phyloP scores from a whole-genome alignment of 1,139 yeast genomes.

The Scheffersomyces quercinus region DNA sequence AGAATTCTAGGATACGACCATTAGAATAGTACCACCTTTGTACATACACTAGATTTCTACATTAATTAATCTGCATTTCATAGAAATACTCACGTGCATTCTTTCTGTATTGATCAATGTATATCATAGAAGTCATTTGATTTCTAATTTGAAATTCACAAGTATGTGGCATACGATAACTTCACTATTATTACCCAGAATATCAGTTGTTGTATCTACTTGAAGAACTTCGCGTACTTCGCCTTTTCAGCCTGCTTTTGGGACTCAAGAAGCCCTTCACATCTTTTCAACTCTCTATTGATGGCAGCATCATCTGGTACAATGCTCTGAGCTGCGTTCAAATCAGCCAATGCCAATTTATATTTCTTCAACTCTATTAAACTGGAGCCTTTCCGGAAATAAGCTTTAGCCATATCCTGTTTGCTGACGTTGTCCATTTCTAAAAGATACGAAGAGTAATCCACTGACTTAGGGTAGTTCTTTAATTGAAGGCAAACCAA shows the following conservation, averaged over 20 bases:
- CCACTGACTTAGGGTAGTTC: constrained; percentile 45
- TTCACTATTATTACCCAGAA: too few species aligned
- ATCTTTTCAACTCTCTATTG: constrained; percentile 38
- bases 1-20: too few species aligned
- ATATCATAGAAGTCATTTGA: constrained; percentile 1
- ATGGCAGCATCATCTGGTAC: constrained; percentile 56
- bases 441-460: constrained; percentile 55
- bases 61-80: too few species aligned
- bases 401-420: constrained; percentile 61
- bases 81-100: too few species aligned
- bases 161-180: neutral
- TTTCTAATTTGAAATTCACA: neutral
- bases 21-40: too few species aligned
- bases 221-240: constrained; percentile 60
- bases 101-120: neutral
- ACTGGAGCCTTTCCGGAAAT: constrained; percentile 61
- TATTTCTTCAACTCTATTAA: constrained; percentile 42
- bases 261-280: constrained; percentile 38
- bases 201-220: constrained; percentile 4
- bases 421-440: constrained; percentile 41
- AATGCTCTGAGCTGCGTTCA: constrained; percentile 43
- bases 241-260: constrained; percentile 52
- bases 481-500: constrained; percentile 51
- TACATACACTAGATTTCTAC: too few species aligned
- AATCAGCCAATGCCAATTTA: constrained; percentile 50